Percentiles rank a stretch among this genome's conserved stretches.
Evolutionary conservation across 176 grass and related monocot species (phyloP).

Genomic region (Zea luxurians): DNA sequence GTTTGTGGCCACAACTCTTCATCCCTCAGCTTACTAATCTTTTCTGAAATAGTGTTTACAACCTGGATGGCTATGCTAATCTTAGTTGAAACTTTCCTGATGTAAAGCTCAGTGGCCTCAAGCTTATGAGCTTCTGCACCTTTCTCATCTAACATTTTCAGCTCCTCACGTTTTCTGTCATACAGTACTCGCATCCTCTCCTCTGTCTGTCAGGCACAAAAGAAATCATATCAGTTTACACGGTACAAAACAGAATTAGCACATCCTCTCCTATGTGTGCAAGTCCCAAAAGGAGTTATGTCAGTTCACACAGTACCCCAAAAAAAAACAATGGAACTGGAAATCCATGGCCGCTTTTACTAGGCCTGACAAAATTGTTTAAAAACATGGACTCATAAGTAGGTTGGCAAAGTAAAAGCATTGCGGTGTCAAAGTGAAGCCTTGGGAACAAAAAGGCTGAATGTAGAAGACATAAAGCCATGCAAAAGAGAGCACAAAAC

Average conservation of each 20-base stretch:
- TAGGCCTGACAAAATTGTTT: not conserved
- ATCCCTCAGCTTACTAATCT: slow-evolving; percentile 91
- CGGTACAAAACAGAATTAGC: not conserved
- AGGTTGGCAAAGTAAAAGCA: slow-evolving; percentile 25
- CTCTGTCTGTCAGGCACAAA: slow-evolving; percentile 60
- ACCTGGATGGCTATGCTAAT: slow-evolving; percentile 97
- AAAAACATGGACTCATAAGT: slow-evolving; percentile 6
- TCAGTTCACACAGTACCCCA: too few species aligned
- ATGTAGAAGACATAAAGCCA: slow-evolving; percentile 4
- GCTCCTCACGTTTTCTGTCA: slow-evolving; percentile 63
- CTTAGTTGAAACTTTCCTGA: slow-evolving; percentile 91
- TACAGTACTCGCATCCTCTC: slow-evolving; percentile 78
- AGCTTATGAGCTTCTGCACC: slow-evolving; percentile 86
- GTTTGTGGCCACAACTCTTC: slow-evolving; percentile 95
- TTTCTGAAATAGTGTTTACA: slow-evolving; percentile 77
- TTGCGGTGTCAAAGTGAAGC: not conserved
- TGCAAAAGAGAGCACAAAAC: slow-evolving; percentile 13
- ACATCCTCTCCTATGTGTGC: slow-evolving; percentile 25
- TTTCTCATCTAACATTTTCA: slow-evolving; percentile 68
- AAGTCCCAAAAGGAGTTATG: too few species aligned
- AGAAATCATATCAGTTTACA: slow-evolving; percentile 15
- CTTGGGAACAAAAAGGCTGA: not conserved
- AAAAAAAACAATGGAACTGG: too few species aligned
- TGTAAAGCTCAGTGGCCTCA: slow-evolving; percentile 56
- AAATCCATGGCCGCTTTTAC: not conserved